These are phyloP conservation scores for Phytophthora cajani DNA, from an alignment of 352 stramenopile species.

Conservation along the genomic window DNA sequence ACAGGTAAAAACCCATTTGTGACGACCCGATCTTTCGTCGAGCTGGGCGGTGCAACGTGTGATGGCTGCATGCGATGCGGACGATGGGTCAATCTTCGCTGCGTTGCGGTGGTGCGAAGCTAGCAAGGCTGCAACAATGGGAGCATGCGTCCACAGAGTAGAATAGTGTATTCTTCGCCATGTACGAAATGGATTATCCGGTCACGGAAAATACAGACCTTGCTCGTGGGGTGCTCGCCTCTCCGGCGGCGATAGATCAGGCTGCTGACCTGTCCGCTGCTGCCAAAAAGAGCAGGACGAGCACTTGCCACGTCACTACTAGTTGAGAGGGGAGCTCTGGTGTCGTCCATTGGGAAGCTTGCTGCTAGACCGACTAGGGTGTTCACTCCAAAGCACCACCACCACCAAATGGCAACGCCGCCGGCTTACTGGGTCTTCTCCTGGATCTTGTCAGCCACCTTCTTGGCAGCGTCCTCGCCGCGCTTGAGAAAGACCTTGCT, in stretches of 20 bases:
- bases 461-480: slow-evolving; percentile 59
- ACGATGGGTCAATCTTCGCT: neutral
- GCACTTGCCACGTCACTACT: slow-evolving; percentile 30
- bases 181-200: slow-evolving; percentile 34
- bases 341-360: neutral
- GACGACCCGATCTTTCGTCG: slow-evolving; percentile 22
- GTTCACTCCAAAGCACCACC: neutral
- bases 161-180: slow-evolving; percentile 41
- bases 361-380: neutral
- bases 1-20: slow-evolving; percentile 7
- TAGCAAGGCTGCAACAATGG: neutral
- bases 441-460: slow-evolving; percentile 57
- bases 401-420: neutral
- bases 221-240: slow-evolving; percentile 3
- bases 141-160: slow-evolving; percentile 19
- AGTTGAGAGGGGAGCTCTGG: slow-evolving; percentile 6
- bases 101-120: slow-evolving; percentile 8
- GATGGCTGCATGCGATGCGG: slow-evolving; percentile 4
- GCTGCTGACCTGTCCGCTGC: slow-evolving; percentile 21
- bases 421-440: slow-evolving; percentile 42
- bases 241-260: slow-evolving; percentile 13
- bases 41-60: neutral
- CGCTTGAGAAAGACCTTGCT: slow-evolving; percentile 44
- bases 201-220: slow-evolving; percentile 36
- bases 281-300: slow-evolving; percentile 9